Evolutionary conservation across 345 rosid species (phyloP), one percentile per base, ranked within the genome.

Genomic region (Mangifera indica): DNA sequence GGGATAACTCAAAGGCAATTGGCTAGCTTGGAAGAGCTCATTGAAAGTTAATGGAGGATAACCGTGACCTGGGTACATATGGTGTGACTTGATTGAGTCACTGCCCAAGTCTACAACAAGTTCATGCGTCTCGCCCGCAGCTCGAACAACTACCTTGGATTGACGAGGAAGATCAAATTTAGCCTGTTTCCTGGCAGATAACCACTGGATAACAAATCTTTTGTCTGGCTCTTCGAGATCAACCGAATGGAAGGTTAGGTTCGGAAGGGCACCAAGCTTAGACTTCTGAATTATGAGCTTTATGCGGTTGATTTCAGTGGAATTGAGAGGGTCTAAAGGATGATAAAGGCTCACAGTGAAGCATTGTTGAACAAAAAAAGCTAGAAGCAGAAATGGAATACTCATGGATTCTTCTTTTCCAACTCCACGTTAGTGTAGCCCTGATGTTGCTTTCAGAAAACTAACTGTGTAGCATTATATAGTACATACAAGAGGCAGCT

Each of bases 181-280:
- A 22, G 25, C 53, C 18, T 54, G 74, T 13, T 70, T 20, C 10
- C 25, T 52, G 44, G 79, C 72, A 46, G 84, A 63, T 63, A 85
- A 73, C 89, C 89, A 90, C 7, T 52, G 60, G 74, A 90, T 85
- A 67, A 90, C 88, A 18, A 80, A 81, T 15, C n/a, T 63, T 74
- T 90, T 92, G 20, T 86, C 84, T 22, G 96, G 98, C 70, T 90
- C 97, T 11, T 88, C 91, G 15, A 92, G 83, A 75, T 87, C 93
- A 17, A 88, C 82, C 76, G 78, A 81, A 67, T 92, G 96, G 62
- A 82, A 84, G 52, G 88, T 87, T 68, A 88, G 72, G 78, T 87
- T 83, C 46, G 79, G 77, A 65, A 78, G 72, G 26, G 74, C 65
- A 46, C 76, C 79, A 32, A 86, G 67, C 7, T 32, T 77, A 14